Conservation (phyloP, 1,139 yeast genomes). For the Hansenula lynferdii region DNA sequence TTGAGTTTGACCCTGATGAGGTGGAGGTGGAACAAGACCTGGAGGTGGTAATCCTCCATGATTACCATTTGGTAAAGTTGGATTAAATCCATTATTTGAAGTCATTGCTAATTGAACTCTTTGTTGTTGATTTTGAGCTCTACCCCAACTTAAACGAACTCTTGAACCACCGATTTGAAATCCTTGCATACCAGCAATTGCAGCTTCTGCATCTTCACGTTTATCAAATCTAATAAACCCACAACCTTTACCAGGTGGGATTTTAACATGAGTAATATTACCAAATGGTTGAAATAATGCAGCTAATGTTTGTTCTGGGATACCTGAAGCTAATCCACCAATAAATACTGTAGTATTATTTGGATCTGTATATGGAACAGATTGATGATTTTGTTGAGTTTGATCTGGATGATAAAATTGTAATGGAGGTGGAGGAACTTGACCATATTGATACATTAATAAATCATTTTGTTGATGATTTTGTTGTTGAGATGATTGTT, state of each 20-base stretch:
- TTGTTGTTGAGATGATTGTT: slow-evolving; percentile 1
- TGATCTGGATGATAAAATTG: slow-evolving; percentile 14
- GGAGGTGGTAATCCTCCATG: too few species aligned
- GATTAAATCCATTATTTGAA: slow-evolving; percentile 10
- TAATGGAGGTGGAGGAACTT: slow-evolving; percentile 15
- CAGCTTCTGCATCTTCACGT: slow-evolving; percentile 66
- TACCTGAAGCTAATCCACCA: slow-evolving; percentile 60
- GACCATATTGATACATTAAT: slow-evolving; percentile 18
- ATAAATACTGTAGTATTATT: slow-evolving; percentile 71
- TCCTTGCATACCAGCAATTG: slow-evolving; percentile 71
- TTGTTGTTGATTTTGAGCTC: slow-evolving; percentile 28
- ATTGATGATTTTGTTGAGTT: slow-evolving; percentile 7
- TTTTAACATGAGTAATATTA: slow-evolving; percentile 56
- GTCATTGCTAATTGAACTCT: slow-evolving; percentile 16
- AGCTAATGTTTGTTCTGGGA: slow-evolving; percentile 54
- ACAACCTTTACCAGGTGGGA: slow-evolving; percentile 67
- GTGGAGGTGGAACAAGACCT: not conserved
- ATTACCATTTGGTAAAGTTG: too few species aligned
- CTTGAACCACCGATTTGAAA: slow-evolving; percentile 64
- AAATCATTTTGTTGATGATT: slow-evolving; percentile 7
- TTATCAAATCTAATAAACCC: slow-evolving; percentile 65
- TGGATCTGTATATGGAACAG: slow-evolving; percentile 45
- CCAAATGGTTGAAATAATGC: slow-evolving; percentile 65
- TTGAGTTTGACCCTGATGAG: too few species aligned
- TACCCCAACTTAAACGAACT: slow-evolving; percentile 71